A percentile compares a stretch with the other conserved stretches of the same genome.
Conservation (phyloP, 202 grass and related monocot species). For the Schoenoplectus tabernaemontani region DNA sequence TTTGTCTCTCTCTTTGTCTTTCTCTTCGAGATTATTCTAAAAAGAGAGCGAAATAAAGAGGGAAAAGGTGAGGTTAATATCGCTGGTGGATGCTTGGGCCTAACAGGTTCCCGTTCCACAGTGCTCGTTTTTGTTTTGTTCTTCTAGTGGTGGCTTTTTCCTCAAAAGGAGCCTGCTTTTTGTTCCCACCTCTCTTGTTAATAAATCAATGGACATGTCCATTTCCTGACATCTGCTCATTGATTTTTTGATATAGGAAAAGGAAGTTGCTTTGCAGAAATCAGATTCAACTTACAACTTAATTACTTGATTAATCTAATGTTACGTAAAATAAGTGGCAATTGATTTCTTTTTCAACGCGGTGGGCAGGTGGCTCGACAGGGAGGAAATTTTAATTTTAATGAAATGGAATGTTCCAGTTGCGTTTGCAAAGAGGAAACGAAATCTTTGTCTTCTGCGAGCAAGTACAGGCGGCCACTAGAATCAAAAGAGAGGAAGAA, state of each 20-base stretch:
- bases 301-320: no score
- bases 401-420: background rate
- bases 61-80: background rate
- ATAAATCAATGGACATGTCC: background rate
- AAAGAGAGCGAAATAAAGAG: background rate
- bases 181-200: background rate
- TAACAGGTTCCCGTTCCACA: background rate
- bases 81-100: background rate
- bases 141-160: background rate
- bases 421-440: background rate
- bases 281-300: background rate
- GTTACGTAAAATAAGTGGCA: background rate
- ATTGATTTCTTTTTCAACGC: background rate
- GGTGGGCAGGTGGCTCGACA: background rate
- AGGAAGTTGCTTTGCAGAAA: background rate
- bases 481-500: background rate
- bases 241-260: background rate
- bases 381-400: background rate
- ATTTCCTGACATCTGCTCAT: background rate
- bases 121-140: slow-evolving; percentile 2
- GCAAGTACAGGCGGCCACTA: background rate
- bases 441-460: background rate
- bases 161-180: background rate
- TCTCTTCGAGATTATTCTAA: slow-evolving; percentile 1
- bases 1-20: background rate